These are phyloP conservation scores for Fusarium multiceps DNA, from an alignment of 2,329 filamentous ascomycete genomes.

Conservation along the genomic window DNA sequence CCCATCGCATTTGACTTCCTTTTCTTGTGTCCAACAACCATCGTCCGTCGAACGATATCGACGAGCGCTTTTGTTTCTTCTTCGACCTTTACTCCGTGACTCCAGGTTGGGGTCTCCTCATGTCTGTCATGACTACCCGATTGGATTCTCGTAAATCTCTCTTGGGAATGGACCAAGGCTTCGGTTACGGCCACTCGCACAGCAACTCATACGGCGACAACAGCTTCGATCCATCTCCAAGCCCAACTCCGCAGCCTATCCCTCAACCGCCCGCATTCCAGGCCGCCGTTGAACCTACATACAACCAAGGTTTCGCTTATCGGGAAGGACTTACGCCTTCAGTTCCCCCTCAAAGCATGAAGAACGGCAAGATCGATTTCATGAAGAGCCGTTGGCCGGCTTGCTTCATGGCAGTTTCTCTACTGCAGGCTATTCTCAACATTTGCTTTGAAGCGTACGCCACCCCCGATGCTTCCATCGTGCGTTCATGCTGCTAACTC, in stretches of 20 bases:
- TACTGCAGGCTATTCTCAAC: constrained; percentile 81
- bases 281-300: constrained; percentile 45
- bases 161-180: constrained; percentile 54
- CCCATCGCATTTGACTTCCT: constrained; percentile 11
- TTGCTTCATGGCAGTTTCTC: constrained; percentile 79
- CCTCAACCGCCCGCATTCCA: constrained; percentile 42
- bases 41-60: constrained; percentile 27
- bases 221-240: constrained; percentile 35
- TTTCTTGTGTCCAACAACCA: constrained; percentile 17
- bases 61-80: constrained; percentile 21
- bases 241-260: constrained; percentile 33
- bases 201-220: constrained; percentile 49
- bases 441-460: constrained; percentile 88
- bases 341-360: constrained; percentile 48
- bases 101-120: constrained; percentile 52
- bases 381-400: constrained; percentile 90
- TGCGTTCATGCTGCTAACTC: constrained; percentile 26
- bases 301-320: constrained; percentile 53
- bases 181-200: constrained; percentile 52
- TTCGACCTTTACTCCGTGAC: constrained; percentile 42
- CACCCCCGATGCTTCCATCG: neutral
- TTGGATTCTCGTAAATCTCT: constrained; percentile 56
- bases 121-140: constrained; percentile 54
- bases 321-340: constrained; percentile 53
- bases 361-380: constrained; percentile 68